These are phyloP conservation scores for Morella rubra DNA, from an alignment of 306 rosid genomes.

Conservation along the genomic window DNA sequence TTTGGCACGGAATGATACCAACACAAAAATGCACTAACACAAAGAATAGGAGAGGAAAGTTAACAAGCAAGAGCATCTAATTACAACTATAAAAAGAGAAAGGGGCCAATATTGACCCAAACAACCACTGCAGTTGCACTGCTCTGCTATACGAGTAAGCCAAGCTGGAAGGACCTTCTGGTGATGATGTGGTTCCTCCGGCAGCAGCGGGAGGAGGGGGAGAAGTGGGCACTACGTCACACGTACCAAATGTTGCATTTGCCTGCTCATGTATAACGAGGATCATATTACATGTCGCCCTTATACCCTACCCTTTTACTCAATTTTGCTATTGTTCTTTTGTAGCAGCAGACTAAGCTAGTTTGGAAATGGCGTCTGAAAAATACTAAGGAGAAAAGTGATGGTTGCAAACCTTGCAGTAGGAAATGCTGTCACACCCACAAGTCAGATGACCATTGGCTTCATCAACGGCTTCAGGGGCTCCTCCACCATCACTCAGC, in stretches of 20 bases:
- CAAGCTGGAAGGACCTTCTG: slow-evolving; percentile 17
- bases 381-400: not conserved
- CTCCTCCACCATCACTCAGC: slow-evolving; percentile 96
- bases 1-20: no score
- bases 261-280: slow-evolving; percentile 42
- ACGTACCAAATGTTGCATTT: slow-evolving; percentile 60
- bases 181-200: slow-evolving; percentile 16
- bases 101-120: slow-evolving; percentile 41
- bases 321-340: not conserved
- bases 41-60: slow-evolving; percentile 11
- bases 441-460: slow-evolving; percentile 92
- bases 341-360: not conserved
- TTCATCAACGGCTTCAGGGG: slow-evolving; percentile 84
- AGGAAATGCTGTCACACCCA: slow-evolving; percentile 84
- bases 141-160: slow-evolving; percentile 38
- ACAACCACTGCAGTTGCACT: slow-evolving; percentile 36
- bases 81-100: slow-evolving; percentile 37
- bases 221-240: slow-evolving; percentile 73
- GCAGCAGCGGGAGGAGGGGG: slow-evolving; percentile 89
- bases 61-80: slow-evolving; percentile 22
- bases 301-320: not conserved
- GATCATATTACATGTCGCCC: slow-evolving; percentile 8
- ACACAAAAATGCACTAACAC: no score
- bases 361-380: not conserved
- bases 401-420: slow-evolving; percentile 75